Evolutionary conservation across 805 yeast genomes (phyloP).

Genomic region (Candida ascalaphidarum): DNA sequence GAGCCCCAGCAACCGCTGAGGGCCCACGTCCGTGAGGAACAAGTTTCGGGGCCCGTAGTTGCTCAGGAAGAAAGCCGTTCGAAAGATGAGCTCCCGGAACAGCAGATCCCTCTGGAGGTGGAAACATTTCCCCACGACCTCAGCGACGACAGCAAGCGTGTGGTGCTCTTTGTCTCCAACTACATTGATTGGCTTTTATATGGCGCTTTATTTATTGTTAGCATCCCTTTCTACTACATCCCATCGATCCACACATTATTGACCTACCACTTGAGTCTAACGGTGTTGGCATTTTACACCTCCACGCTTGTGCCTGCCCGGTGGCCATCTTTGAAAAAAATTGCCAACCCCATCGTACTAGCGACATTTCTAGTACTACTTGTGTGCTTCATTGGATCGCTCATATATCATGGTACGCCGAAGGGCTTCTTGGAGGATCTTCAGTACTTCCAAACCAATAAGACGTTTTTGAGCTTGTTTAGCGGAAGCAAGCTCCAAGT

Average conservation of each 20-base stretch:
- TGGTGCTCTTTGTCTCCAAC: slow-evolving; percentile 28
- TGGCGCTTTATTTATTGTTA: slow-evolving; percentile 37
- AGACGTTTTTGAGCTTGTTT: slow-evolving; percentile 54
- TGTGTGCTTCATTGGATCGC: slow-evolving; percentile 50
- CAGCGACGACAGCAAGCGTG: slow-evolving; percentile 6
- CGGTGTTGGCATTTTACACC: slow-evolving; percentile 47
- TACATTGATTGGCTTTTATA: slow-evolving; percentile 53
- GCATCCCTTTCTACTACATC: slow-evolving; percentile 54
- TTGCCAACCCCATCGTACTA: slow-evolving; percentile 66
- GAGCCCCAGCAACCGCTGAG: neutral
- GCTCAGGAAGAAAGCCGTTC: no score
- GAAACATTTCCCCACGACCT: neutral
- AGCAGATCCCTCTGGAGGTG: no score
- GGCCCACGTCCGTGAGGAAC: no score
- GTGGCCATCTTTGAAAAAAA: slow-evolving; percentile 37
- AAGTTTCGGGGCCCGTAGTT: no score
- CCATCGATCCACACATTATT: slow-evolving; percentile 41
- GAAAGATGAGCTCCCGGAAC: no score
- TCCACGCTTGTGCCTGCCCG: slow-evolving; percentile 38
- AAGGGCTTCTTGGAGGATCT: slow-evolving; percentile 46
- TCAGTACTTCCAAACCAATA: slow-evolving; percentile 56
- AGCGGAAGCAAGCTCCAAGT: slow-evolving; percentile 23
- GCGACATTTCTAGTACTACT: slow-evolving; percentile 57
- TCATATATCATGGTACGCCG: slow-evolving; percentile 38
- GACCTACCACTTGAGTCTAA: slow-evolving; percentile 54